phyloP scores from a whole-genome alignment of 768 basidiomycete genomes.

The Suillus ampliporus region DNA sequence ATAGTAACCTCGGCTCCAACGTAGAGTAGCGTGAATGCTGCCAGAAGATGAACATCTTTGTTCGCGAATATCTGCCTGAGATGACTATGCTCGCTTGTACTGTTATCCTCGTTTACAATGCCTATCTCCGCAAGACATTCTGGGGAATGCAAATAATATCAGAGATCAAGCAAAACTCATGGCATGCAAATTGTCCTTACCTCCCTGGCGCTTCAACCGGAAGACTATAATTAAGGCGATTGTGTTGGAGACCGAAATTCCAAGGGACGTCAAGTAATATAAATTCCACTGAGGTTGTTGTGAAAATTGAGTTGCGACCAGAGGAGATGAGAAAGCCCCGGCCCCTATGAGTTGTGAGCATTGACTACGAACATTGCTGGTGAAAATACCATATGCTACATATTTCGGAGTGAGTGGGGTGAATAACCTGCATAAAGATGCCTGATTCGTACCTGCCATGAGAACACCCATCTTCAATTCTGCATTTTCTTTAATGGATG shows the following conservation, averaged over 20 bases:
- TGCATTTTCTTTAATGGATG: conserved; percentile 57
- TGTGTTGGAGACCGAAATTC: conserved; percentile 64
- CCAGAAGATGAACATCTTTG: conserved; percentile 63
- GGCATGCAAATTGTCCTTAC: conserved; percentile 41
- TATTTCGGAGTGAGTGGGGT: neutral
- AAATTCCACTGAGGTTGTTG: conserved; percentile 72
- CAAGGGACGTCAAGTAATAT: conserved; percentile 75
- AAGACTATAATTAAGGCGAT: conserved; percentile 61
- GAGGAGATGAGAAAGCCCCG: conserved; percentile 71
- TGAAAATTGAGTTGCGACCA: conserved; percentile 83
- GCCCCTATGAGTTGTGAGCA: conserved; percentile 47
- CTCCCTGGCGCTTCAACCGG: conserved; percentile 72
- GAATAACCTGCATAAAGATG: neutral
- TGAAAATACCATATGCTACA: conserved; percentile 1
- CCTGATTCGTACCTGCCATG: conserved; percentile 45
- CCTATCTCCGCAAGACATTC: conserved; percentile 63
- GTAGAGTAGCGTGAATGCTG: conserved; percentile 68
- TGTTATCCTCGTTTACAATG: conserved; percentile 46
- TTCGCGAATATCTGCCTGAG: conserved; percentile 57
- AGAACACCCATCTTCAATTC: conserved; percentile 72
- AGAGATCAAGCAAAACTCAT: neutral
- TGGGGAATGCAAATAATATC: conserved; percentile 27
- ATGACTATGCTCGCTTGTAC: conserved; percentile 40
- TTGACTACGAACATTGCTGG: neutral
- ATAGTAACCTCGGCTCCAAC: conserved; percentile 69